Evolutionary conservation across 2,329 filamentous ascomycete genomes (phyloP).

Genomic region (Penicillium sp.): DNA sequence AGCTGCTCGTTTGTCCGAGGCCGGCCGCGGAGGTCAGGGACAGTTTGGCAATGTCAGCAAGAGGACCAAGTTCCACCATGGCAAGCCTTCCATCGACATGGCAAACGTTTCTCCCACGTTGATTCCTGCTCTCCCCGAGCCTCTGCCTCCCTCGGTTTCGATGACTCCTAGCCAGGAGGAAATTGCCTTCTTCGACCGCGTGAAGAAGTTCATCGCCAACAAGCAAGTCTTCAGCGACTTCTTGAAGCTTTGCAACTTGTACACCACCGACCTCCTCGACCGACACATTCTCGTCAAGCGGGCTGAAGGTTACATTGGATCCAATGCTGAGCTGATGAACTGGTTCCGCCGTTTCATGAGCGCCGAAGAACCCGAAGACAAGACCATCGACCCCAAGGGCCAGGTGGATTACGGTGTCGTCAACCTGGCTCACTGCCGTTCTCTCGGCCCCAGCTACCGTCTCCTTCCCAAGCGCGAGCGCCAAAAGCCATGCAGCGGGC

Average conservation of each 20-base stretch:
- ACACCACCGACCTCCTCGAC: constrained; percentile 89
- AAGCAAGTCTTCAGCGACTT: constrained; percentile 94
- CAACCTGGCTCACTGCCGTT: constrained; percentile 92
- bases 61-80: constrained; percentile 74
- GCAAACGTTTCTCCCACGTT: constrained; percentile 79
- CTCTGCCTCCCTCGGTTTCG: constrained; percentile 74
- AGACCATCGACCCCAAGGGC: constrained; percentile 76
- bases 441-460: constrained; percentile 93
- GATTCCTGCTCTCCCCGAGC: constrained; percentile 84
- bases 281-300: constrained; percentile 79
- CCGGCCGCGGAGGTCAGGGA: constrained; percentile 35
- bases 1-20: constrained; percentile 35
- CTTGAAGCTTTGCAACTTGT: constrained; percentile 93
- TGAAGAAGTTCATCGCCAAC: constrained; percentile 94
- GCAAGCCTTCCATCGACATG: constrained; percentile 58
- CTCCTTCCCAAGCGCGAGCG: constrained; percentile 88
- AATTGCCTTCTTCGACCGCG: constrained; percentile 89
- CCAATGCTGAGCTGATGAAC: constrained; percentile 82
- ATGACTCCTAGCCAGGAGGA: constrained; percentile 80
- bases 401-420: constrained; percentile 74
- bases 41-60: constrained; percentile 53
- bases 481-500: constrained; percentile 87
- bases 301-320: constrained; percentile 81
- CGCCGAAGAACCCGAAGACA: constrained; percentile 71
- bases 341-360: constrained; percentile 86